These are phyloP conservation scores for Penicillium robsamsonii DNA, from an alignment of 495 filamentous ascomycete genomes.

Conservation along the genomic window DNA sequence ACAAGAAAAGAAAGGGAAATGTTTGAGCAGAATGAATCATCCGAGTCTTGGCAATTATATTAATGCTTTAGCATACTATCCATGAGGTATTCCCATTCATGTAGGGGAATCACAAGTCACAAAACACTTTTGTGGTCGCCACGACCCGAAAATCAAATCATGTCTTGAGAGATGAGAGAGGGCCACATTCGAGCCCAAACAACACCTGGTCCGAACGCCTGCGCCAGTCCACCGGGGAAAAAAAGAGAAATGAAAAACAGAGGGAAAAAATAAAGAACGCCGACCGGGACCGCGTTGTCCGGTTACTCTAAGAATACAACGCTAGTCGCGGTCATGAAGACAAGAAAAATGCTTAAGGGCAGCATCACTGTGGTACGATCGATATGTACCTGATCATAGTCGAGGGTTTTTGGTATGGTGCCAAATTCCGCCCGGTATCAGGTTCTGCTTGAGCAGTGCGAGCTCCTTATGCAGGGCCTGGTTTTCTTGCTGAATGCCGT, in stretches of 20 bases:
- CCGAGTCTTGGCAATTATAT: slow-evolving; percentile 32
- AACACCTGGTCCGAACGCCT: slow-evolving; percentile 5
- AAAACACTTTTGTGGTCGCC: slow-evolving; percentile 33
- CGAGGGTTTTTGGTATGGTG: slow-evolving; percentile 20
- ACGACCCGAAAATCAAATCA: slow-evolving; percentile 19
- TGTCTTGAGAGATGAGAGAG: slow-evolving; percentile 23
- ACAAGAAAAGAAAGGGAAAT: background rate
- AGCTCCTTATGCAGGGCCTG: slow-evolving; percentile 41
- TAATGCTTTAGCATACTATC: slow-evolving; percentile 27
- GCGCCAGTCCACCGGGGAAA: background rate
- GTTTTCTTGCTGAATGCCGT: slow-evolving; percentile 48
- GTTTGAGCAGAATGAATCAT: slow-evolving; percentile 13
- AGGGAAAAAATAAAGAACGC: slow-evolving; percentile 2
- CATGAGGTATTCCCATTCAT: slow-evolving; percentile 1
- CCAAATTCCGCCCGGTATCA: slow-evolving; percentile 37
- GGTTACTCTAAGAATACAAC: slow-evolving; percentile 20
- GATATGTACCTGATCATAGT: slow-evolving; percentile 6
- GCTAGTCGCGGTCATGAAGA: slow-evolving; percentile 23
- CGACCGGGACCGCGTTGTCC: slow-evolving; percentile 6
- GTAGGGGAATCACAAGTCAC: slow-evolving; percentile 19
- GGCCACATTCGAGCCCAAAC: slow-evolving; percentile 5
- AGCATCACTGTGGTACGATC: slow-evolving; percentile 8
- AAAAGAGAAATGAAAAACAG: background rate
- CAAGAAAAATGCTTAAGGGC: background rate
- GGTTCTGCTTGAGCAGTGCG: slow-evolving; percentile 34